phyloP scores from a whole-genome alignment of 164 flowering plant species.

The Annona squamosa region DNA sequence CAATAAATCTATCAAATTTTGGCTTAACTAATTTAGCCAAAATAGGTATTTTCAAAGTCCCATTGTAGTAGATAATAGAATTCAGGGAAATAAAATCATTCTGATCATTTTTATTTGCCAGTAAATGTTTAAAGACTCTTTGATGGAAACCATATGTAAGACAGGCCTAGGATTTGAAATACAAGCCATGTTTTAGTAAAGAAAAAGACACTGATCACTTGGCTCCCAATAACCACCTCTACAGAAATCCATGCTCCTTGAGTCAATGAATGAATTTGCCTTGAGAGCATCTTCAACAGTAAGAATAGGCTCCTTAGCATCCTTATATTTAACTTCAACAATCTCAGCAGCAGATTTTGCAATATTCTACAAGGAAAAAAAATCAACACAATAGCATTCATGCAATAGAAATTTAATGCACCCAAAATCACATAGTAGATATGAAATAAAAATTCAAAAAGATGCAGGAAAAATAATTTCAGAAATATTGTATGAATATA shows the following conservation, averaged over 20 bases:
- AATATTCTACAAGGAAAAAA: slow-evolving; percentile 1
- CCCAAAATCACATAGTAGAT: not conserved
- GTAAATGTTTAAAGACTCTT: too few relatives aligned
- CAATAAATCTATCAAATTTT: too few relatives aligned
- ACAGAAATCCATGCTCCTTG: slow-evolving; percentile 4
- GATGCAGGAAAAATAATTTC: too few relatives aligned
- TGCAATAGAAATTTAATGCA: not conserved
- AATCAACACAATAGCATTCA: not conserved
- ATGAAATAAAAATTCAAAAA: not conserved
- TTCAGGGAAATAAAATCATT: too few relatives aligned
- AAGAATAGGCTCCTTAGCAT: slow-evolving; percentile 4
- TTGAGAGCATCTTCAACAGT: slow-evolving; percentile 8
- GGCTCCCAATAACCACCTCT: not conserved
- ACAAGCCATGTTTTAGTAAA: not conserved
- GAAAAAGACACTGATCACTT: not conserved
- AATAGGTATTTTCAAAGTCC: too few relatives aligned
- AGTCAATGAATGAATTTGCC: slow-evolving; percentile 7
- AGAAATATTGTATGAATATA: not conserved
- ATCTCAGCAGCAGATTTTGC: slow-evolving; percentile 7
- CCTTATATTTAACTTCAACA: slow-evolving; percentile 4
- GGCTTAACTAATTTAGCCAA: too few relatives aligned
- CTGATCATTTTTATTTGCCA: too few relatives aligned
- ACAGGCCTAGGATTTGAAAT: not conserved
- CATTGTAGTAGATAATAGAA: too few relatives aligned
- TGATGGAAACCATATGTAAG: too few relatives aligned